Evolutionary conservation across 768 basidiomycete species (phyloP).

Genomic region (Phaeolepiota aurea): DNA sequence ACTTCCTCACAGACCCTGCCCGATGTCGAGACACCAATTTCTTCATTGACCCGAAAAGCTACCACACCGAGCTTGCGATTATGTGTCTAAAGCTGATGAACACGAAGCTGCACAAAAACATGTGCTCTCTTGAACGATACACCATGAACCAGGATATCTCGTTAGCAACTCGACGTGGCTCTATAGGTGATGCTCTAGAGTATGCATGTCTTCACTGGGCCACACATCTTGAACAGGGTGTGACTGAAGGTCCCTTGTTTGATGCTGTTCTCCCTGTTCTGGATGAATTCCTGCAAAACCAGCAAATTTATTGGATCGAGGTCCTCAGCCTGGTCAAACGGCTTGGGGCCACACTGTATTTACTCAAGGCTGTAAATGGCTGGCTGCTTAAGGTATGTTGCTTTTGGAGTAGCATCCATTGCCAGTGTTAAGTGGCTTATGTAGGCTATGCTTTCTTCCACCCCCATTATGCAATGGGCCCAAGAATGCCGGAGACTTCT

Average conservation of each 20-base stretch:
- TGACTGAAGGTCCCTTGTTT: neutral
- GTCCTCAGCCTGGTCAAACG: neutral
- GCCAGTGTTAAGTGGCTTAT: neutral
- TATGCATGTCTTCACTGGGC: constrained; percentile 11
- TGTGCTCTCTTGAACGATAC: constrained; percentile 2
- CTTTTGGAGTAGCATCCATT: neutral
- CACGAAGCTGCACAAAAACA: constrained; percentile 3
- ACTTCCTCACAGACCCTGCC: constrained; percentile 4
- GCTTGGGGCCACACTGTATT: neutral
- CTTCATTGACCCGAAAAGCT: constrained; percentile 2
- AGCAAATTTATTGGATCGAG: neutral
- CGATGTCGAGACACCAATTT: constrained; percentile 1
- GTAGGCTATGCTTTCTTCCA: too few species aligned
- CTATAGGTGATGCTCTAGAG: constrained; percentile 3
- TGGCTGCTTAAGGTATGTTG: neutral
- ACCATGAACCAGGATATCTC: neutral
- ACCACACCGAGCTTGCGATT: constrained; percentile 5
- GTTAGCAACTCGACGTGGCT: neutral
- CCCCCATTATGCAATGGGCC: neutral
- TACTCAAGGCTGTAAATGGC: neutral
- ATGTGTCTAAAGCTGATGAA: constrained; percentile 6
- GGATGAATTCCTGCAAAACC: neutral
- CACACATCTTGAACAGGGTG: constrained; percentile 3
- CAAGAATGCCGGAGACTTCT: neutral
- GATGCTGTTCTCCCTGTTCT: neutral